Base-by-base conservation (phyloP, 305 asterid genomes). In the Solanum hybrid region DNA sequence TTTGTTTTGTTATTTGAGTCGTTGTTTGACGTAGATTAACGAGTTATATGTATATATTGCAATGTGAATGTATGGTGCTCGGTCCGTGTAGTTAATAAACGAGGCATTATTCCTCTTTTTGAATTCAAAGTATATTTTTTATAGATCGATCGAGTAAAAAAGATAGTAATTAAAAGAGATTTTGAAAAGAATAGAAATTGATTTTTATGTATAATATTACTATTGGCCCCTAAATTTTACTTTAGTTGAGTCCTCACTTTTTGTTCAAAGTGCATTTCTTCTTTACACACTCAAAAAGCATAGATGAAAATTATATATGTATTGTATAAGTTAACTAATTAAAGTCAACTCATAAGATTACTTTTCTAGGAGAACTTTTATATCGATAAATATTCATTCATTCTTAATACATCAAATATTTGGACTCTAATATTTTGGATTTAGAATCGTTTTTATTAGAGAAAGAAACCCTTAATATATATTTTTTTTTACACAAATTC, bases 81-180 rank as follows among this genome's bases (percentile, higher is more conserved):
- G 26, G 26, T 22, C 5, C 71, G 11, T 60, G 1, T 60, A 7
- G 10, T 60, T 7, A 60, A 60, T 19, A 60, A 60, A 60, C 2
- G 4, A 7, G 11, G 11, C 26, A 60, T 7, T 60, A 19, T 3
- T 0, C 4, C 1, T 2, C 26, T 19, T 60, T 19, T 60, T 60
- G 1, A 60, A 60, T 3, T 0, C 24, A 60, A 60, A 19, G 2
- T 7, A 60, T 60, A 56, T 60, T 60, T 60, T 60, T 60, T 60
- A 60, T 0, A 2, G 11, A 0, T 60, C 0, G 5, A 60, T 60
- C 71, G 26, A 60, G 4, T 60, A 7, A 60, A 60, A 60, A 0
- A 0, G 24, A 0, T 19, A 56, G 2, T 2, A 19, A 0, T 17
- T 17, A 15, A 56, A 51, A 56, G 2, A 6, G 10, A 56, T 17